Evolutionary conservation across 2,329 filamentous ascomycete genomes (phyloP).

Genomic region (Penicillium frequentans): DNA sequence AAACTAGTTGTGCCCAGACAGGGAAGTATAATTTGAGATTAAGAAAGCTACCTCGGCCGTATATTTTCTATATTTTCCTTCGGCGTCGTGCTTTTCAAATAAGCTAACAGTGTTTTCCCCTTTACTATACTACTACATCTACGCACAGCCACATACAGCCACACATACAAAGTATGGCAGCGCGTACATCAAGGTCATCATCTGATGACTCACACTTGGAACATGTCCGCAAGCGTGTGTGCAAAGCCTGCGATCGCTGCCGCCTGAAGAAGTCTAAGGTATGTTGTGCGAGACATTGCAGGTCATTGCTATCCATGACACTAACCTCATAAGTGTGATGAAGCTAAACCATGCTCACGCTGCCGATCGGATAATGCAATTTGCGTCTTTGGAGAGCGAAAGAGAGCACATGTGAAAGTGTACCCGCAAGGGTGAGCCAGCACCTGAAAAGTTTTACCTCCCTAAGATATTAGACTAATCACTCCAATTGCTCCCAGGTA

Average conservation of each 20-base stretch:
- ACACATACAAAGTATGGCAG: background rate
- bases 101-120: background rate
- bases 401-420: constrained; percentile 65
- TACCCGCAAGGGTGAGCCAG: constrained; percentile 63
- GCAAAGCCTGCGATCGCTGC: constrained; percentile 67
- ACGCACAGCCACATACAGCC: background rate
- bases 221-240: constrained; percentile 57
- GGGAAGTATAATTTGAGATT: background rate
- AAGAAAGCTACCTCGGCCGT: background rate
- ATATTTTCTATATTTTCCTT: background rate
- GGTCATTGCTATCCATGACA: constrained; percentile 13
- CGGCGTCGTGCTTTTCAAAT: background rate
- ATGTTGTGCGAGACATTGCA: constrained; percentile 13
- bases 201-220: background rate
- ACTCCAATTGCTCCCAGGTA: constrained; percentile 44
- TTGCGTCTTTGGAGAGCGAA: constrained; percentile 65
- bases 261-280: constrained; percentile 67
- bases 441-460: background rate
- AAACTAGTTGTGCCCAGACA: background rate
- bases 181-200: background rate
- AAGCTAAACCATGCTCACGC: constrained; percentile 59
- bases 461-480: constrained; percentile 6
- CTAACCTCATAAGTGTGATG: constrained; percentile 52
- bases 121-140: background rate
- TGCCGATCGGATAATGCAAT: constrained; percentile 65